phyloP scores from a whole-genome alignment of 2,329 filamentous ascomycete genomes.

The Alternaria alternata region DNA sequence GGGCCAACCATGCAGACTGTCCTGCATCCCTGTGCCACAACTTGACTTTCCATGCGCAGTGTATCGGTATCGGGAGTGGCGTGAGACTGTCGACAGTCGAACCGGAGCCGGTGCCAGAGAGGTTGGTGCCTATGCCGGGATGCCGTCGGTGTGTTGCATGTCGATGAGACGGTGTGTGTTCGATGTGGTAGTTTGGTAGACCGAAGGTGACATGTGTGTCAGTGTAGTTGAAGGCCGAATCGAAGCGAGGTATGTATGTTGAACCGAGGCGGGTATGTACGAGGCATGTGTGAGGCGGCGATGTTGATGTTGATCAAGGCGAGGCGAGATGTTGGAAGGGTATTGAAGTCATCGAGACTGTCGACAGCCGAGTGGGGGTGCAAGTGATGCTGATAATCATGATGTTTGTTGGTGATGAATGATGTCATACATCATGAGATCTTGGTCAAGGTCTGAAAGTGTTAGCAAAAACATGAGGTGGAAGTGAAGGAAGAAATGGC shows the following conservation, averaged over 20 bases:
- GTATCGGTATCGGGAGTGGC: background rate
- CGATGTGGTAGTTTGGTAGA: background rate
- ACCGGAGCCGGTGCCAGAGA: conserved; percentile 2
- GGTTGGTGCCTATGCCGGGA: conserved; percentile 2
- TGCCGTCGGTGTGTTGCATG: background rate
- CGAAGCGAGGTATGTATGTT: background rate
- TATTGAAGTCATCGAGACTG: background rate
- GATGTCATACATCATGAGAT: conserved; percentile 7
- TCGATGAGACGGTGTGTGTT: background rate
- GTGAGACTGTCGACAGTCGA: conserved; percentile 4
- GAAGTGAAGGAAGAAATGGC: background rate
- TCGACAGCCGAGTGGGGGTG: background rate
- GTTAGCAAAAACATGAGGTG: background rate
- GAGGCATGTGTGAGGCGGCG: background rate
- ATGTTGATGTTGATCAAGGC: background rate
- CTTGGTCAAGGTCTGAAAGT: conserved; percentile 2
- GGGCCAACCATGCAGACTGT: conserved; percentile 5
- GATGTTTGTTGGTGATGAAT: background rate
- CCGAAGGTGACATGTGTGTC: background rate
- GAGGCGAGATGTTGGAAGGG: background rate
- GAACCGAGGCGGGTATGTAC: background rate
- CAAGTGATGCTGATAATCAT: background rate
- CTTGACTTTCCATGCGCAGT: background rate
- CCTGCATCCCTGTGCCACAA: conserved; percentile 7
- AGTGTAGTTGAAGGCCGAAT: background rate